phyloP scores from a whole-genome alignment of 208 protist species.

The Wallacemonas sp. region DNA sequence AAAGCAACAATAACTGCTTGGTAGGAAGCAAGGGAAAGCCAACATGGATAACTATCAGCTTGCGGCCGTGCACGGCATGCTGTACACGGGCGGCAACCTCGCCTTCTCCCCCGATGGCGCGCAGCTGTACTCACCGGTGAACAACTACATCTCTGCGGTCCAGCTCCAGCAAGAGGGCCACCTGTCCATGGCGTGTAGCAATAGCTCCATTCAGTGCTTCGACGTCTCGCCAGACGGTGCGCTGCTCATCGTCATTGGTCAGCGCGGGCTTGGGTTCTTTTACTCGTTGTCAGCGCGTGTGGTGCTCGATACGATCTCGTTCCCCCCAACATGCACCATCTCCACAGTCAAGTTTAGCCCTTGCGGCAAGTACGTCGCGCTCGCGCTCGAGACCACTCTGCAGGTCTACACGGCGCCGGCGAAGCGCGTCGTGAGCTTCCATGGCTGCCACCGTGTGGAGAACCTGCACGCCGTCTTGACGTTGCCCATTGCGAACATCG shows the following conservation, averaged over 20 bases:
- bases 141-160: conserved; percentile 84
- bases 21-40: too few relatives aligned
- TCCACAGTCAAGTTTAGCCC: conserved; percentile 80
- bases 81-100: conserved; percentile 92
- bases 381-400: conserved; percentile 84
- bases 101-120: conserved; percentile 77
- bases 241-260: conserved; percentile 71
- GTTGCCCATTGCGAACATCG: conserved; percentile 73
- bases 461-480: conserved; percentile 81
- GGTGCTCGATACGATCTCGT: conserved; percentile 87
- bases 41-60: conserved; percentile 86
- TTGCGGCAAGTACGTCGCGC: conserved; percentile 83
- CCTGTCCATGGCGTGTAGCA: conserved; percentile 76
- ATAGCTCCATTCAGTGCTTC: conserved; percentile 90
- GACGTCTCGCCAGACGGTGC: conserved; percentile 85
- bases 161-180: conserved; percentile 79
- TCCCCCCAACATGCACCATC: conserved; percentile 74
- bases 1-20: conserved; percentile 8
- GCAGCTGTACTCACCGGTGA: conserved; percentile 84
- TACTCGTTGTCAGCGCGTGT: conserved; percentile 82
- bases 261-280: conserved; percentile 86
- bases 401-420: conserved; percentile 85
- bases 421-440: conserved; percentile 81
- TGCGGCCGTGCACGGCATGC: conserved; percentile 89
- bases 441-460: conserved; percentile 86